Evolutionary conservation across 345 rosid species (phyloP), one percentile per base, ranked within the genome.

Genomic region (Acer saccharum): DNA sequence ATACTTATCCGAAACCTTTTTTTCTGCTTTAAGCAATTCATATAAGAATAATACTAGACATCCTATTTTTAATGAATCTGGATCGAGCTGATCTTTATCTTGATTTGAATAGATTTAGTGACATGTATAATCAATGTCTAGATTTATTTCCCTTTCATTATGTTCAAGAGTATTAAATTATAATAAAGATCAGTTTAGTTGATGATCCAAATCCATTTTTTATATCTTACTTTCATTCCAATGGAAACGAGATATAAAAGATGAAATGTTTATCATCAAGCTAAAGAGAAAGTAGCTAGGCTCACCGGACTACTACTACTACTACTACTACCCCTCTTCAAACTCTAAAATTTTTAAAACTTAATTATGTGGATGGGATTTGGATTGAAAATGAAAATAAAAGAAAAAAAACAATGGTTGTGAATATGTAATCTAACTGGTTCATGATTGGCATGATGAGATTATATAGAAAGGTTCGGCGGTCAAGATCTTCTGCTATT

Each of bases 381-480:
- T 39, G 17, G 14, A 20, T 3, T 54, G 29, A 6, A 60, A 18
- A 27, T 29, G 23, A 60, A 20, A 10, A 70, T 14, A 29, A 46
- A 27, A 17, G 23, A 48, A 29, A 48, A 25, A n/a, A 63, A 65
- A 55, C 20, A 27, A 73, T 55, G 27, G 64, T 20, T 60, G 6
- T 25, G 35, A 58, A 71, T 74, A 69, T 32, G 48, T 9, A 29
- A 74, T 27, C 48, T 79, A 78, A 90, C 94, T 81, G 88, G 88
- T 79, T 90, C 81, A 89, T 80, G 58, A 90, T 89, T 52, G 94
- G 92, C 92, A 83, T 87, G 84, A 88, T 86, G 79, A 90, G 94
- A 72, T 90, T 89, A 77, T 90, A 90, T 39, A 90, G 74, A 67
- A 89, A 90, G 64, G 94, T 90, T 27, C 92, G 86, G 12, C 94